Evolutionary conservation across 2,329 filamentous ascomycete species (phyloP).

Genomic region (Aspergillus calidoustus): DNA sequence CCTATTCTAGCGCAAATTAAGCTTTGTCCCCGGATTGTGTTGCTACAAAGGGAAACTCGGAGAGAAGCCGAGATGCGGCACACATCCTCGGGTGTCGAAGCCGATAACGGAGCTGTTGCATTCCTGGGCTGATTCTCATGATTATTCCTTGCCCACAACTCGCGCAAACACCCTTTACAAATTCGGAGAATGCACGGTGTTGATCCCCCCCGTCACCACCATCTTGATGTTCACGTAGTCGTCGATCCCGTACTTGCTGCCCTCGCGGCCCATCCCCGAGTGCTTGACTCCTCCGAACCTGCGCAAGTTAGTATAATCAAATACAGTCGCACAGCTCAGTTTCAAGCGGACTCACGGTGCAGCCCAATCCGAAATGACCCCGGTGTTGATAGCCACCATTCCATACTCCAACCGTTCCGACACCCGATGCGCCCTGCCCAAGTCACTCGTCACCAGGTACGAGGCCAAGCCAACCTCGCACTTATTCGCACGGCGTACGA

Average conservation of each 20-base stretch:
- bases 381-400: constrained; percentile 32
- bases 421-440: constrained; percentile 60
- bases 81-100: too few species aligned
- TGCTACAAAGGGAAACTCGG: too few species aligned
- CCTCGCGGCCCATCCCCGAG: constrained; percentile 77
- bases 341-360: constrained; percentile 14
- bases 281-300: constrained; percentile 80
- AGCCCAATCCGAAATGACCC: constrained; percentile 13
- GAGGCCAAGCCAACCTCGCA: constrained; percentile 35
- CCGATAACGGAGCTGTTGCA: too few species aligned
- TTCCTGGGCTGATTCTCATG: too few species aligned
- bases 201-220: constrained; percentile 17
- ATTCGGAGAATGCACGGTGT: not conserved
- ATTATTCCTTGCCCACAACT: too few species aligned
- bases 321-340: too few species aligned
- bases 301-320: not conserved
- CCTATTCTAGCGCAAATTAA: too few species aligned
- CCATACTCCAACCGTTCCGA: constrained; percentile 52
- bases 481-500: not conserved
- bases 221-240: constrained; percentile 75
- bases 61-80: too few species aligned
- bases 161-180: too few species aligned
- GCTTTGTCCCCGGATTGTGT: too few species aligned
- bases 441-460: constrained; percentile 76
- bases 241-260: constrained; percentile 72